These are phyloP conservation scores for Takakia lepidozioides DNA, from an alignment of 225 moss, liverwort and hornwort species.

Conservation along the genomic window DNA sequence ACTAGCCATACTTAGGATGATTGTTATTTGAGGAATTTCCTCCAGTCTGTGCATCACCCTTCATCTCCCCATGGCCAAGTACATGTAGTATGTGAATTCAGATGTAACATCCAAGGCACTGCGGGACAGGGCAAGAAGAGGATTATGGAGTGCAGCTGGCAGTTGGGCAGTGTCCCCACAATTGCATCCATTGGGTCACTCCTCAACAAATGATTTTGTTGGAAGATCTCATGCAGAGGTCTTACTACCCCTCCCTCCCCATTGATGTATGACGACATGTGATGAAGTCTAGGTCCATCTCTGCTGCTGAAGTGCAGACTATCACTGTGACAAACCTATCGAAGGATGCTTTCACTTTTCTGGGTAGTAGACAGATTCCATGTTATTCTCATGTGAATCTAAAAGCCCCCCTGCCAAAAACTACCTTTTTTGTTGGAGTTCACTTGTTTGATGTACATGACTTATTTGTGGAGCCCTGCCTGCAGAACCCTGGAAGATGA, in stretches of 20 bases:
- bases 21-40: too few species aligned
- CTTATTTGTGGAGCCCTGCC: background rate
- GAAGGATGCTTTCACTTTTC: too few species aligned
- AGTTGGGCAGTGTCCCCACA: constrained; percentile 93
- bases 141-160: constrained; percentile 86
- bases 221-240: constrained; percentile 66
- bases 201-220: constrained; percentile 65
- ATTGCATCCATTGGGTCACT: constrained; percentile 88
- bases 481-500: constrained; percentile 72
- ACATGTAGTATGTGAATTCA: too few species aligned
- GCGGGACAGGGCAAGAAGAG: constrained; percentile 60
- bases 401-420: background rate
- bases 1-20: too few species aligned
- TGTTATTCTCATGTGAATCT: background rate
- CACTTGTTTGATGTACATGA: background rate
- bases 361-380: constrained; percentile 8
- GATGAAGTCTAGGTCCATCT: too few species aligned
- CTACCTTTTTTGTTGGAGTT: background rate
- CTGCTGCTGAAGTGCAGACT: too few species aligned
- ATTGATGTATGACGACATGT: too few species aligned
- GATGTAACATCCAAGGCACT: too few species aligned
- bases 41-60: too few species aligned
- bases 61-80: too few species aligned
- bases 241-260: too few species aligned
- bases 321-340: too few species aligned